These are phyloP conservation scores for Cystobasidium pallidum DNA, from an alignment of 1,284 basidiomycete genomes.

Conservation along the genomic window DNA sequence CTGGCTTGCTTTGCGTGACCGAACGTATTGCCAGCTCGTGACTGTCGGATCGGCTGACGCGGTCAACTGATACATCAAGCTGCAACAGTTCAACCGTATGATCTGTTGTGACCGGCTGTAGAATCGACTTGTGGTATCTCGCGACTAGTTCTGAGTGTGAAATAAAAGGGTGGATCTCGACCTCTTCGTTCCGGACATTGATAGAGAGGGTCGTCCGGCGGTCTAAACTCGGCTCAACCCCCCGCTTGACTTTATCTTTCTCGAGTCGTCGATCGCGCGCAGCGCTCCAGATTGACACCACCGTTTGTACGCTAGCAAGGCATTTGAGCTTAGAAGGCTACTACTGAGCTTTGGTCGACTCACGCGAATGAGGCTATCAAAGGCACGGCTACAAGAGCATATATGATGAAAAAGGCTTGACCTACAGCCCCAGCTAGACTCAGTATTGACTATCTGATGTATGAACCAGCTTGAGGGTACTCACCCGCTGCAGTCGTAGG, in stretches of 20 bases:
- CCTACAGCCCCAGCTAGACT: conserved; percentile 49
- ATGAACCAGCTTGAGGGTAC: background rate
- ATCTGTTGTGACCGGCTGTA: background rate
- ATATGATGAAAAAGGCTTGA: conserved; percentile 58
- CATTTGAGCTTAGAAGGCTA: background rate
- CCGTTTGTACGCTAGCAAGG: conserved; percentile 55
- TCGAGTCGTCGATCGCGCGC: conserved; percentile 21
- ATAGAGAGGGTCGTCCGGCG: conserved; percentile 19
- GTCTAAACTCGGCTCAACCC: conserved; percentile 23
- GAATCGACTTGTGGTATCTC: conserved; percentile 49
- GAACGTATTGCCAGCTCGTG: background rate
- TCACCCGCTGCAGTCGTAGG: conserved; percentile 7
- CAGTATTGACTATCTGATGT: background rate
- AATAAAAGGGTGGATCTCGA: conserved; percentile 53
- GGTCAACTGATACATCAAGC: background rate
- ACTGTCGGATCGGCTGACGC: background rate
- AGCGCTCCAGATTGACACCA: conserved; percentile 49
- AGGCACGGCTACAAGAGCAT: conserved; percentile 58
- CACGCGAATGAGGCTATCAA: conserved; percentile 59
- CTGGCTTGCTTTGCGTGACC: background rate
- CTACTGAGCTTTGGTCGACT: background rate
- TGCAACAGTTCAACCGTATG: background rate
- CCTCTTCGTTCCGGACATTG: conserved; percentile 45
- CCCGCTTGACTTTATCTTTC: conserved; percentile 24
- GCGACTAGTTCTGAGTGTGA: conserved; percentile 56